phyloP scores from a whole-genome alignment of 2,329 filamentous ascomycete species.

The Pyrenophora seminiperda region DNA sequence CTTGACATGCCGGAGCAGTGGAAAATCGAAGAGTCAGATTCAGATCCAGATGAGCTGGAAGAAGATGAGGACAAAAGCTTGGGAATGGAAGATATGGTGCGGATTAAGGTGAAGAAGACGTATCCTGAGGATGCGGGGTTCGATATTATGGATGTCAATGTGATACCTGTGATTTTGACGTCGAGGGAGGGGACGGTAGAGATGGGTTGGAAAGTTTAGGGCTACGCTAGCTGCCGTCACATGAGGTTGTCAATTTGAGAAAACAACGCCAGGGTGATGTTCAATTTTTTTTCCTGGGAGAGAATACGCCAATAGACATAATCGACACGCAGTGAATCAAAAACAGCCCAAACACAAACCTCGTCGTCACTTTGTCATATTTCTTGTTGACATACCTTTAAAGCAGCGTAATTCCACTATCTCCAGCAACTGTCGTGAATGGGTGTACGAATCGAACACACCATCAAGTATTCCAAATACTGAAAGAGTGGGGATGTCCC shows the following conservation, averaged over 20 bases:
- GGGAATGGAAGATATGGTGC: background rate
- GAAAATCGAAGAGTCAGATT: background rate
- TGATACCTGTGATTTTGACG: conserved; percentile 1
- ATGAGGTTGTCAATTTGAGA: no score
- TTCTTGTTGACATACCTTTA: no score
- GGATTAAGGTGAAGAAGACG: background rate
- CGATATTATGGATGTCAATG: background rate
- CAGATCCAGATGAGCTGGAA: background rate
- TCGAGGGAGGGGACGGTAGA: conserved; percentile 6
- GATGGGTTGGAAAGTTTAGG: background rate
- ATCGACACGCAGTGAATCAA: no score
- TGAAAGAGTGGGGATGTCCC: background rate
- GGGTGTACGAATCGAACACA: background rate
- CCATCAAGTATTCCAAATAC: background rate
- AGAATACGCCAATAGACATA: no score
- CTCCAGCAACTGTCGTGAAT: no score
- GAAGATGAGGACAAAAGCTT: background rate
- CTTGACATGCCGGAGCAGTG: no score
- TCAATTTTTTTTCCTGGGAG: no score
- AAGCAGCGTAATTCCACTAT: no score
- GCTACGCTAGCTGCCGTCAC: background rate
- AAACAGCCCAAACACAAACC: no score
- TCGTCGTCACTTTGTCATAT: no score
- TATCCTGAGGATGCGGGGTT: background rate
- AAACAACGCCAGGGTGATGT: no score